Base-by-base conservation (phyloP, 352 stramenopile species). In the Salisapilia sapeloensis region DNA sequence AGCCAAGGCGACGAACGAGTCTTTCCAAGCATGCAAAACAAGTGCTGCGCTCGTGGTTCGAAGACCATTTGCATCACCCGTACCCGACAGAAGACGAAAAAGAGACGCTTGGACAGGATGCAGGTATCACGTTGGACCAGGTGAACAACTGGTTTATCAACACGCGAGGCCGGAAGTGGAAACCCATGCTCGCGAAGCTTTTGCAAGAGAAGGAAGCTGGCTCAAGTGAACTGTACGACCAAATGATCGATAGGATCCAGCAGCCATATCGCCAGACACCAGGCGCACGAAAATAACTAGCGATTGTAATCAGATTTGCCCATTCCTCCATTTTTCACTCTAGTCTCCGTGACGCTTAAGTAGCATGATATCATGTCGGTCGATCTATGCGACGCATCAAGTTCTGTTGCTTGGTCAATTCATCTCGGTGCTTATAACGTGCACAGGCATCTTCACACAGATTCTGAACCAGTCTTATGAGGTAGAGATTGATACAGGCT, bases 131-230 rank as follows among this genome's bases (percentile, higher is more conserved):
- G 15, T 44, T 89, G 39, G 70, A 89, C 36, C 74, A 89, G 44
- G 74, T 89, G 24, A 89, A 85, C 60, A 89, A 89, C 39, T 89
- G 74, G 74, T 89, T 89, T 38, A 85, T 89, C 42, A 85, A 89
- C 44, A 86, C 70, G 26, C 63, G 74, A 41, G 70, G 67, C 3
- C 60, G 74, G 37, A 84, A 85, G 60, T 89, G 74, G 74, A 84
- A 84, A 45, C 74, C 74, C 11, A 81, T 84, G 69, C 50, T 89
- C 11, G 66, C 61, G 37, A 42, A 56, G 17, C 52, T 89, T 24
- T 71, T 84, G 49, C 52, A 57, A 11, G 56, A 83, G 31, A 81
- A 79, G 35, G 48, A 75, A 25, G 53, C 50, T 0, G 42, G 39
- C 29, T 56, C 61, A 15, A 77, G 60, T 48, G 51, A 54, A 35